Evolutionary conservation across 495 filamentous ascomycete species (phyloP).

Genomic region (Aspergillus bertholletiae): DNA sequence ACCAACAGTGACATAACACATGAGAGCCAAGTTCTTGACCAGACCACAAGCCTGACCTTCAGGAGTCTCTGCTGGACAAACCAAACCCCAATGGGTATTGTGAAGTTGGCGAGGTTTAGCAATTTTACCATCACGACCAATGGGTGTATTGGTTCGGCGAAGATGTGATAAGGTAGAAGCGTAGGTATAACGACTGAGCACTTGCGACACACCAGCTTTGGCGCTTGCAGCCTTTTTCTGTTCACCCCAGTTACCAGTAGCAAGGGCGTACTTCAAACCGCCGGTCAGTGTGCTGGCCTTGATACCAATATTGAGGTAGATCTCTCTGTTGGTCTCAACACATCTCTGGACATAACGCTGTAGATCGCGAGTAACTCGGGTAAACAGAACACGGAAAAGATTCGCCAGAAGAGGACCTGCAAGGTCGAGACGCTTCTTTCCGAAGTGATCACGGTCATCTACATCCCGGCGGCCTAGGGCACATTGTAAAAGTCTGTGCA

Average conservation of each 20-base stretch:
- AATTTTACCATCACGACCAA: conserved; percentile 96
- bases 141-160: conserved; percentile 93
- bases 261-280: conserved; percentile 91
- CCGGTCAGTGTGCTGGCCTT: conserved; percentile 89
- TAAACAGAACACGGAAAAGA: conserved; percentile 84
- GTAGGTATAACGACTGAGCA: conserved; percentile 96
- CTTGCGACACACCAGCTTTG: conserved; percentile 96
- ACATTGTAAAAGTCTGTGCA: conserved; percentile 88
- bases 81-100: conserved; percentile 98
- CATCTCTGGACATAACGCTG: conserved; percentile 85
- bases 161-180: conserved; percentile 95
- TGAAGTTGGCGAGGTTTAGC: conserved; percentile 97
- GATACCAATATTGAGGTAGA: conserved; percentile 83
- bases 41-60: conserved; percentile 98
- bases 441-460: conserved; percentile 98
- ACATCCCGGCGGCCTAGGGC: conserved; percentile 85
- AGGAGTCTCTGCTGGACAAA: conserved; percentile 96
- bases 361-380: conserved; percentile 83
- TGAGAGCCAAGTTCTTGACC: conserved; percentile 96
- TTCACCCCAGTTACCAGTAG: conserved; percentile 99
- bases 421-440: conserved; percentile 95
- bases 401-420: conserved; percentile 91
- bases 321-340: conserved; percentile 82
- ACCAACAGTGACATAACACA: conserved; percentile 97
- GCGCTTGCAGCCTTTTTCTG: conserved; percentile 95